A percentile compares a stretch with the other conserved stretches of the same genome.
Conservation (phyloP, 2,329 filamentous ascomycete species). For the Claviceps arundinis region DNA sequence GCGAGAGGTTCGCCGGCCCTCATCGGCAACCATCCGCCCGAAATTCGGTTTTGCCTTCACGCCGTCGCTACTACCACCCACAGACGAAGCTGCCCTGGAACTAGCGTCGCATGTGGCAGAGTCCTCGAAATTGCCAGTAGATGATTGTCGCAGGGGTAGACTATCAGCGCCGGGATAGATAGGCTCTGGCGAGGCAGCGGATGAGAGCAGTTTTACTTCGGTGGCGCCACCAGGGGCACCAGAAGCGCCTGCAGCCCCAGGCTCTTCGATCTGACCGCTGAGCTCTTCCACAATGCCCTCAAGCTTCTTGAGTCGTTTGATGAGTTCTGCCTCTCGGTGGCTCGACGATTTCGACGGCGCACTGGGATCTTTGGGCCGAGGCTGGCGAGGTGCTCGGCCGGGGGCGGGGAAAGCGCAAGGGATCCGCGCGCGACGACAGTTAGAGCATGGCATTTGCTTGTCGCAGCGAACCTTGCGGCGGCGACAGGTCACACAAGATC, state of each 20-base stretch:
- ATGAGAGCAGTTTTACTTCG: constrained; percentile 16
- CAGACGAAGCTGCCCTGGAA: constrained; percentile 14
- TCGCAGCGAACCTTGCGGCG: constrained; percentile 63
- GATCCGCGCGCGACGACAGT: constrained; percentile 57
- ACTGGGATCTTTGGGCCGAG: constrained; percentile 51
- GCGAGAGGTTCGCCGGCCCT: constrained; percentile 51
- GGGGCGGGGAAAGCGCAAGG: constrained; percentile 64
- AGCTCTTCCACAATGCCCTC: constrained; percentile 64
- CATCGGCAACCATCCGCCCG: constrained; percentile 56
- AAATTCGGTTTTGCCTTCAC: constrained; percentile 32
- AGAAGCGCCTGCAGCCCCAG: constrained; percentile 14
- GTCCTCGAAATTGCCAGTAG: constrained; percentile 5
- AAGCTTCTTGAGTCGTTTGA: constrained; percentile 58
- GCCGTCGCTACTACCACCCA: constrained; percentile 22
- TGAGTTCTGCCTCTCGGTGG: constrained; percentile 52
- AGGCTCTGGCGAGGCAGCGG: constrained; percentile 18
- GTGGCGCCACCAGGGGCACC: constrained; percentile 10
- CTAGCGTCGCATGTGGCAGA: constrained; percentile 6
- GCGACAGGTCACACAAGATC: constrained; percentile 37
- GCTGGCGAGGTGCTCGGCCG: constrained; percentile 56
- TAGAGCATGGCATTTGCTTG: constrained; percentile 63
- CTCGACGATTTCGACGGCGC: constrained; percentile 44
- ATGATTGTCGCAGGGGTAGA: constrained; percentile 4
- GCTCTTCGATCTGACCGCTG: constrained; percentile 49
- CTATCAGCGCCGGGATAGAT: constrained; percentile 1